Evolutionary conservation across 2,329 filamentous ascomycete genomes (phyloP), one percentile per base, ranked within the genome.

Genomic region (Bipolaris zeicola): DNA sequence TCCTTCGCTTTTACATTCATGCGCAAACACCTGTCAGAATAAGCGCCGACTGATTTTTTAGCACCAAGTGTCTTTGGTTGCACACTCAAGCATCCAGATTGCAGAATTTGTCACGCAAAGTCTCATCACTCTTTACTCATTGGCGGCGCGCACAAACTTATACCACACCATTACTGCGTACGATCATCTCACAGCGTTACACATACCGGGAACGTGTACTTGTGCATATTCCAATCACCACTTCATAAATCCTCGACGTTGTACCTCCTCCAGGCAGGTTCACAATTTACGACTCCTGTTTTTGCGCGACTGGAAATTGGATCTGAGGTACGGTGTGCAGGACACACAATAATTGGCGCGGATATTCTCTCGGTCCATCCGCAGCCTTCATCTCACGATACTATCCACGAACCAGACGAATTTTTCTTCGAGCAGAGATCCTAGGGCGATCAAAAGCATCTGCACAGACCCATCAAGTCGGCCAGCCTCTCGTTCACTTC

Each of bases 141-240:
- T 62, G 54, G 58, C 24, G 38, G 28, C 22, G 16, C 44, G 41
- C 28, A 55, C 41, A 28, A 37, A 45, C 34, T 33, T 34, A 38
- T 53, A 44, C 54, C 47, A 34, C 34, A 62, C 31, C 24, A 45
- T 54, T 18, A 48, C 48, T 38, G 43, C 54, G n/a, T 24, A 47
- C 28, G 20, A 48, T 13, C 46, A 53, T 58, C 16, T 58, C 43
- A 48, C n/a, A 45, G 34, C 18, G 55, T 58, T 62, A 60, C 60
- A 51, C 38, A 42, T 41, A 31, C 42, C 46, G 37, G 42, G 44
- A 42, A 44, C 39, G 37, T 48, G 13, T 18, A 31, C 22, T 44
- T 37, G 26, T 20, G 24, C 10, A 41, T 18, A 14, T 22, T 50
- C 28, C 42, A 61, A 55, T 36, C 44, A 43, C 2, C 5, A 6